Evolutionary conservation across 495 filamentous ascomycete species (phyloP), one percentile per base, ranked within the genome.

Genomic region (Letharia lupina): DNA sequence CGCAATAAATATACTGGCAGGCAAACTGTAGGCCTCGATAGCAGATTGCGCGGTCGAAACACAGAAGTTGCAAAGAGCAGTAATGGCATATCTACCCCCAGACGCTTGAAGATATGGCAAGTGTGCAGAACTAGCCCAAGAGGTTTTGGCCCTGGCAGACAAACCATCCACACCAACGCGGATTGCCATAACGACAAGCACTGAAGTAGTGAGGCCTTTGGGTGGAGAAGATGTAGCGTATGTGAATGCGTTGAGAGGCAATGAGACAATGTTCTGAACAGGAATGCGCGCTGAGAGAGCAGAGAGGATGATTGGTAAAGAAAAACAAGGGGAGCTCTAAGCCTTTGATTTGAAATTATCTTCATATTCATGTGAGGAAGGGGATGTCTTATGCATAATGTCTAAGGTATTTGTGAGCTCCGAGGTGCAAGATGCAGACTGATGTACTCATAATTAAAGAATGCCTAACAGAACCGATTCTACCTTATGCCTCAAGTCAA

Each of bases 31-130:
- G 8, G 69, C 48, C 33, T 67, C 66, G 28, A 83, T 80, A 41
- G 85, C 81, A 16, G 73, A 70, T 59, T 77, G 64, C 0, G 85
- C 82, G 10, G 78, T 74, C 10, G 73, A 68, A 35, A 78, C 73
- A 61, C 76, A 81, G 20, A 80, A 82, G 75, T 87, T 87, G 73
- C 82, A 79, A 9, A 89, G 74, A 8, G 83, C 85, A 13, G 81
- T 78, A 70, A 88, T 83, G 37, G 77, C 67, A 72, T 83, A 88
- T n/a, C 82, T 76, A 18, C 69, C 58, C 41, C 73, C 64, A 20
- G 71, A 63, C 13, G 69, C 75, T 37, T 80, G 72, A 16, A 87
- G 78, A 73, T 86, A 85, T 12, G 83, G 80, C 1, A 87, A 74
- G 68, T 85, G 85, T 61, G 79, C 83, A 37, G 67, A 57, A 40